Conservation (phyloP, 2,329 filamentous ascomycete species). For the Leptodontidium sp. region DNA sequence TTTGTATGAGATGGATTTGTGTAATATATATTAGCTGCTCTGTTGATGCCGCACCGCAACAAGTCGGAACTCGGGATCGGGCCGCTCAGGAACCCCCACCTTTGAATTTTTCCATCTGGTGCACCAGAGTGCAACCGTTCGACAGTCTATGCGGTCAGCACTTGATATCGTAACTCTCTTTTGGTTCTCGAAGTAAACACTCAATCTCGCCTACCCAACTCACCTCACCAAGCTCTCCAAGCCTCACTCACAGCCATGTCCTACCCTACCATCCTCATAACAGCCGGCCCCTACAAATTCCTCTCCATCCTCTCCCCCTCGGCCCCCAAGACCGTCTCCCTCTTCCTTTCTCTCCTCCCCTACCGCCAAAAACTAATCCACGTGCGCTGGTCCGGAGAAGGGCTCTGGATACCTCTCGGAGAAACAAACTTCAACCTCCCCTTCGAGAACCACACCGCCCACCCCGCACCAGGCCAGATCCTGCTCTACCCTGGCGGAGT, state of each 20-base stretch:
- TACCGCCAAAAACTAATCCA: conserved; percentile 42
- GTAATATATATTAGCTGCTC: not conserved
- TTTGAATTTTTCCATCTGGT: not conserved
- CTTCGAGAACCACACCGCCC: conserved; percentile 41
- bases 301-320: conserved; percentile 12
- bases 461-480: conserved; percentile 40
- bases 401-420: conserved; percentile 42
- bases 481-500: conserved; percentile 41
- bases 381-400: conserved; percentile 43
- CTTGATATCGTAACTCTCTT: not conserved
- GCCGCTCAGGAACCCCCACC: not conserved
- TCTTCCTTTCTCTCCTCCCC: conserved; percentile 39
- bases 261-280: conserved; percentile 24
- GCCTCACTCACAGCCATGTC: conserved; percentile 9
- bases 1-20: not conserved
- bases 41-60: no score
- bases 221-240: no score
- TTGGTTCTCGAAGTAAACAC: not conserved
- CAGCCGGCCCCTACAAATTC: conserved; percentile 23
- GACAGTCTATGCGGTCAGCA: not conserved
- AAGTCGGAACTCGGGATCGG: no score
- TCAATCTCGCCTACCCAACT: not conserved
- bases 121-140: not conserved
- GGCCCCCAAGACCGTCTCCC: conserved; percentile 38
- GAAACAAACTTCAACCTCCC: conserved; percentile 38